phyloP scores from a whole-genome alignment of 2,329 filamentous ascomycete genomes.

The Penicillium crustosum region DNA sequence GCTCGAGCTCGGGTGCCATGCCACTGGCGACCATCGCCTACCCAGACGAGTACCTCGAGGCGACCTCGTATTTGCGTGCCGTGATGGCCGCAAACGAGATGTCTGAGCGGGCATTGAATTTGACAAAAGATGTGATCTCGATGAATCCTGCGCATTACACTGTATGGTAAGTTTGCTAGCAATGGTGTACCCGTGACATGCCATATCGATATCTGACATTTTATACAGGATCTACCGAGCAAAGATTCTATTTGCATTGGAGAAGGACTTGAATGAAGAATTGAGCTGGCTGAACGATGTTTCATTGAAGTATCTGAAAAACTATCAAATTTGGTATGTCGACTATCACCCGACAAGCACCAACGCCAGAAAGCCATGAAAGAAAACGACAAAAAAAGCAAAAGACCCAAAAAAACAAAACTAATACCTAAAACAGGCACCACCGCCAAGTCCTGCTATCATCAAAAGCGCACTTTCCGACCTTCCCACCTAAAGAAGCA shows the following conservation, averaged over 20 bases:
- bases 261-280: constrained; percentile 67
- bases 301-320: constrained; percentile 83
- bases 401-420: not conserved
- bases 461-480: constrained; percentile 49
- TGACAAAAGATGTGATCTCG: constrained; percentile 86
- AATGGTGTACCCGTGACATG: not conserved
- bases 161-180: constrained; percentile 66
- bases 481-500: constrained; percentile 65
- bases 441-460: constrained; percentile 58
- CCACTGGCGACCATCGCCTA: constrained; percentile 94
- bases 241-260: constrained; percentile 68
- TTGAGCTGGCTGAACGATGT: constrained; percentile 83
- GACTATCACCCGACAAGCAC: not conserved
- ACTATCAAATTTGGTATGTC: constrained; percentile 89
- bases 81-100: constrained; percentile 88
- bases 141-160: constrained; percentile 98
- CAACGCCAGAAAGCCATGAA: not conserved
- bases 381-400: not conserved
- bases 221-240: constrained; percentile 74
- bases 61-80: constrained; percentile 88
- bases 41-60: constrained; percentile 83
- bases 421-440: constrained; percentile 48
- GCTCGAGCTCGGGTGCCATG: constrained; percentile 51
- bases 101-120: constrained; percentile 71
- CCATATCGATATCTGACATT: constrained; percentile 13